A percentile compares a stretch with the other conserved stretches of the same genome.
phyloP scores from a whole-genome alignment of 2,329 filamentous ascomycete species.

The Endoconidiophora polonica region DNA sequence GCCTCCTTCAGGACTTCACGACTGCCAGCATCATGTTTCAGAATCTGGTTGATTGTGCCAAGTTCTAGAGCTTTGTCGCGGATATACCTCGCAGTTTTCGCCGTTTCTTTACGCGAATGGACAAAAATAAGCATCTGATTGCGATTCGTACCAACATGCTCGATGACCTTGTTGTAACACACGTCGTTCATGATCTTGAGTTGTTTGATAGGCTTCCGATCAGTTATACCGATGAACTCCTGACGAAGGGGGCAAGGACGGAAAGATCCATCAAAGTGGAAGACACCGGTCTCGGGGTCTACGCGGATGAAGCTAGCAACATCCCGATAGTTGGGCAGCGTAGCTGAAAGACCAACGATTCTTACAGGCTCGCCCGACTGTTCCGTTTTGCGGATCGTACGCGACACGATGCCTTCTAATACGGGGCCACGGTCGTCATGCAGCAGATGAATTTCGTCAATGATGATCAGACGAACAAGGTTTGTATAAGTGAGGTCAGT shows the following conservation, averaged over 20 bases:
- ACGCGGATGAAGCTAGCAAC: constrained; percentile 91
- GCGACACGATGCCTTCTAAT: constrained; percentile 86
- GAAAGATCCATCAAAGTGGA: constrained; percentile 92
- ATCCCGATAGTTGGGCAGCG: constrained; percentile 88
- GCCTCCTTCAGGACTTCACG: constrained; percentile 78
- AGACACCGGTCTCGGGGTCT: constrained; percentile 68
- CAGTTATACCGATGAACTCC: constrained; percentile 93
- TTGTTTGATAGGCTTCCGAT: constrained; percentile 97
- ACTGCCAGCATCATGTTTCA: constrained; percentile 82
- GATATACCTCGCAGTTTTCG: constrained; percentile 92
- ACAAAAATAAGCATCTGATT: constrained; percentile 99
- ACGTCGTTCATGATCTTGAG: constrained; percentile 99
- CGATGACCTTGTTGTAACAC: constrained; percentile 91
- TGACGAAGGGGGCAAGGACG: constrained; percentile 87
- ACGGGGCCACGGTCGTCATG: constrained; percentile 96
- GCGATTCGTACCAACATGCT: constrained; percentile 80
- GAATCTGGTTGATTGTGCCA: constrained; percentile 91
- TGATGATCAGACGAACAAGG: constrained; percentile 87
- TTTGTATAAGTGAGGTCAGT: constrained; percentile 95
- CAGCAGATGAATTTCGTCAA: constrained; percentile 93
- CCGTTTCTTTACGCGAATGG: constrained; percentile 93
- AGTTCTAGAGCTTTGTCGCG: constrained; percentile 92
- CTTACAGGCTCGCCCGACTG: constrained; percentile 88
- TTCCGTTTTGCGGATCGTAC: constrained; percentile 83
- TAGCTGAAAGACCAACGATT: constrained; percentile 83